Conservation (phyloP, 805 yeast species). For the Zygosaccharomyces rouxii region DNA sequence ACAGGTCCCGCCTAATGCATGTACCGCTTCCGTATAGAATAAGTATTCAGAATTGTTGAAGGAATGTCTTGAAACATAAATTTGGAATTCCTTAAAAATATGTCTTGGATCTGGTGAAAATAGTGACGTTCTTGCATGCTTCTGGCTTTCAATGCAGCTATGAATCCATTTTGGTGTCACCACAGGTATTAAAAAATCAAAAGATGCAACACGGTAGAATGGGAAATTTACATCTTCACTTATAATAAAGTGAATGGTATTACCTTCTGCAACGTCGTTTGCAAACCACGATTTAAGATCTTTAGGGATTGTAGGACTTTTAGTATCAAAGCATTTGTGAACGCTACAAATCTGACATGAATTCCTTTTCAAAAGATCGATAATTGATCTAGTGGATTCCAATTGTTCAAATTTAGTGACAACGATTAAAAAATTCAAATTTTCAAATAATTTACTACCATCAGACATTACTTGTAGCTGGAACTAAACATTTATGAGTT, state of each 20-base stretch:
- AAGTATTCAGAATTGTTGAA: conserved; percentile 62
- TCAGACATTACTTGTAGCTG: conserved; percentile 5
- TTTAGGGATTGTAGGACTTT: neutral
- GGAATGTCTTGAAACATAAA: conserved; percentile 43
- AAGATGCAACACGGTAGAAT: conserved; percentile 29
- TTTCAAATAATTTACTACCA: conserved; percentile 15
- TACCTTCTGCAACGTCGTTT: conserved; percentile 11
- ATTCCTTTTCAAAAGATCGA: conserved; percentile 12
- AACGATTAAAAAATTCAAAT: conserved; percentile 23
- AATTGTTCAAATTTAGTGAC: conserved; percentile 7
- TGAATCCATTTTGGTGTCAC: conserved; percentile 29
- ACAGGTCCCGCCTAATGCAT: conserved; percentile 74
- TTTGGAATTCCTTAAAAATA: conserved; percentile 56
- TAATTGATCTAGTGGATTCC: conserved; percentile 7
- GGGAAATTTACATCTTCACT: conserved; percentile 22
- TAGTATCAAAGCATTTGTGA: conserved; percentile 4
- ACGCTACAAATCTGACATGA: conserved; percentile 16
- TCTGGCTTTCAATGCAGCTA: conserved; percentile 19
- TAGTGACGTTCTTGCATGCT: conserved; percentile 23
- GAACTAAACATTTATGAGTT: neutral
- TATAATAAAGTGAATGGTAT: conserved; percentile 25
- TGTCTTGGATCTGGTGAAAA: conserved; percentile 70
- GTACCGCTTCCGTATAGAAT: conserved; percentile 51
- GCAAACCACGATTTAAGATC: conserved; percentile 16
- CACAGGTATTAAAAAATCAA: conserved; percentile 32